Conservation (phyloP, 2,329 filamentous ascomycete genomes). For the Penicillium italicum region DNA sequence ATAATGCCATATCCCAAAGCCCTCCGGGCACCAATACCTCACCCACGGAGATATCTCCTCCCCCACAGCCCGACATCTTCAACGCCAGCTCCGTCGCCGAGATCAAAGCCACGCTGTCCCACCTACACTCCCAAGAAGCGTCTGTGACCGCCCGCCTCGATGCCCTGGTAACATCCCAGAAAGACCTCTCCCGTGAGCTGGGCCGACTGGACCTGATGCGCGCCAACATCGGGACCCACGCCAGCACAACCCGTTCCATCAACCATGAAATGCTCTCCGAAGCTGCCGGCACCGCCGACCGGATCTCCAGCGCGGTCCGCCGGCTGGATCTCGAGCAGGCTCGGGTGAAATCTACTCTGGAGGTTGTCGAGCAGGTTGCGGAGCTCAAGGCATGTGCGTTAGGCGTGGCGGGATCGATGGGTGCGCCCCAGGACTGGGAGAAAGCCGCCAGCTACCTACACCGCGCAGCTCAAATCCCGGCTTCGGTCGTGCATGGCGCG, state of each 20-base stretch:
- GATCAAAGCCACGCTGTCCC: conserved; percentile 70
- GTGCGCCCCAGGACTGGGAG: conserved; percentile 97
- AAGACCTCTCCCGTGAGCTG: conserved; percentile 81
- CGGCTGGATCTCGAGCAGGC: conserved; percentile 86
- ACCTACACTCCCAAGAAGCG: conserved; percentile 72
- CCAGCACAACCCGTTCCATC: conserved; percentile 75
- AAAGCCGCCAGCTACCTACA: conserved; percentile 87
- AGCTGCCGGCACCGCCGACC: conserved; percentile 78
- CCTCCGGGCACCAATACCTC: conserved; percentile 5
- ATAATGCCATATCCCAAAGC: conserved; percentile 8
- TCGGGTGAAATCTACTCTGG: conserved; percentile 82
- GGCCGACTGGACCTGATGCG: conserved; percentile 83
- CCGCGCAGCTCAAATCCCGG: conserved; percentile 75
- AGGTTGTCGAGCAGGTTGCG: conserved; percentile 91
- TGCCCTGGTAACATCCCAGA: conserved; percentile 73
- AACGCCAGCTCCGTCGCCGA: conserved; percentile 72
- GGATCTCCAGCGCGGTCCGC: conserved; percentile 82
- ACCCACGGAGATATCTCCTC: conserved; percentile 1
- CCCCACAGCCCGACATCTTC: conserved; percentile 50
- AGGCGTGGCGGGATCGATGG: conserved; percentile 93
- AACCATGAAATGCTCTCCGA: conserved; percentile 87
- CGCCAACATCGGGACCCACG: conserved; percentile 81
- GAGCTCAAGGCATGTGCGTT: conserved; percentile 96
- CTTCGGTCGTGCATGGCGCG: conserved; percentile 72
- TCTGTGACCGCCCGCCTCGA: conserved; percentile 71